phyloP scores from a whole-genome alignment of 495 filamentous ascomycete species.

The Penicillium verhagenii region DNA sequence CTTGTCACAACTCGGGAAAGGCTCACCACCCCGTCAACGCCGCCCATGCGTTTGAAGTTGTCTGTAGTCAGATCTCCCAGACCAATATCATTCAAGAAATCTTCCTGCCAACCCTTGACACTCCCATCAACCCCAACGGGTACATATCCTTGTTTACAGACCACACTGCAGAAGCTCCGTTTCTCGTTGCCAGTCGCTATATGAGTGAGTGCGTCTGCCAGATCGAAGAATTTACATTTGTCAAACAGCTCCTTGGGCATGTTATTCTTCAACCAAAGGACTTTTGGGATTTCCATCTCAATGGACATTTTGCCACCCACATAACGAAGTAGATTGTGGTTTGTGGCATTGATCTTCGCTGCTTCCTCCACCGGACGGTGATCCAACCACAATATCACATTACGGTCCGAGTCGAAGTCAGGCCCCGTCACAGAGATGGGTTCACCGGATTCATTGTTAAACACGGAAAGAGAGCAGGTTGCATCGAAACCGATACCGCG shows the following conservation, averaged over 20 bases:
- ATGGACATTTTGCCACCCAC: constrained; percentile 97
- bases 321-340: constrained; percentile 90
- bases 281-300: constrained; percentile 99
- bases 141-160: constrained; percentile 95
- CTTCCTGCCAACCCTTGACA: constrained; percentile 97
- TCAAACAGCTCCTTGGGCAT: constrained; percentile 92
- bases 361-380: constrained; percentile 89
- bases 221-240: constrained; percentile 93
- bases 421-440: constrained; percentile 87
- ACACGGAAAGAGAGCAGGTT: constrained; percentile 91
- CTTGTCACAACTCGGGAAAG: neutral
- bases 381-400: constrained; percentile 91
- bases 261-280: constrained; percentile 95
- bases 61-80: constrained; percentile 78
- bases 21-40: constrained; percentile 90
- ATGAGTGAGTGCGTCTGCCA: constrained; percentile 91
- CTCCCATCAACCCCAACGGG: constrained; percentile 95
- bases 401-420: constrained; percentile 80
- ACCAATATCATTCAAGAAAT: constrained; percentile 83
- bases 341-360: constrained; percentile 84
- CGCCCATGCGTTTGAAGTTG: constrained; percentile 87
- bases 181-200: constrained; percentile 93
- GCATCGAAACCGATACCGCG: constrained; percentile 95
- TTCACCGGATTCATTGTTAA: constrained; percentile 82
- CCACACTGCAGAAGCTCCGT: constrained; percentile 86